A percentile compares a stretch with the other conserved stretches of the same genome.
Evolutionary conservation across 108 stramenopile genomes (phyloP).

Genomic region (Cyclostephanos tholiformis): DNA sequence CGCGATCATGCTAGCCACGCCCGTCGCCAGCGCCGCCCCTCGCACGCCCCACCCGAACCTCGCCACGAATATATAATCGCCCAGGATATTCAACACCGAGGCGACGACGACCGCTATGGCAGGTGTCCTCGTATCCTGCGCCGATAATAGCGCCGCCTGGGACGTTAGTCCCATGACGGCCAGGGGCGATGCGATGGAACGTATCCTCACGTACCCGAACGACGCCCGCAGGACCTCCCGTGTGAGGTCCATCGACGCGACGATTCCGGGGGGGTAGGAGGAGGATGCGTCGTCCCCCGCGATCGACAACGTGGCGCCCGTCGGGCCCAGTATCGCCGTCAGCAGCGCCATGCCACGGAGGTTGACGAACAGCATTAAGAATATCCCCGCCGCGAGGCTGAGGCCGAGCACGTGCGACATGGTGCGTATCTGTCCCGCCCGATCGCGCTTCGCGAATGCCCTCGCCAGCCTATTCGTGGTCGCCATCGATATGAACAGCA

Average conservation of each 20-base stretch:
- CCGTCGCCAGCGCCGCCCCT: constrained; percentile 80
- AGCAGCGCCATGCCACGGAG: constrained; percentile 52
- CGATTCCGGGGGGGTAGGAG: too few species aligned
- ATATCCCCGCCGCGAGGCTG: constrained; percentile 55
- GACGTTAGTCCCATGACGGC: constrained; percentile 73
- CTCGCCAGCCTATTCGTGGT: constrained; percentile 91
- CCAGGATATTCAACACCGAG: constrained; percentile 71
- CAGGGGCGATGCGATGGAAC: constrained; percentile 66
- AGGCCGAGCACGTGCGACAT: constrained; percentile 76
- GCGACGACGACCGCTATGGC: constrained; percentile 73
- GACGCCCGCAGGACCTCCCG: constrained; percentile 56
- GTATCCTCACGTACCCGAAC: constrained; percentile 69
- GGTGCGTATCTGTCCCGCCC: constrained; percentile 34
- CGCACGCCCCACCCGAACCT: constrained; percentile 57
- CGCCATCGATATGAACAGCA: constrained; percentile 88
- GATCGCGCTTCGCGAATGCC: constrained; percentile 65
- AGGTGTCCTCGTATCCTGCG: constrained; percentile 81
- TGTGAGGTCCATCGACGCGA: constrained; percentile 24
- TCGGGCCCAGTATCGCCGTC: constrained; percentile 54
- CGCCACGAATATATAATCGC: constrained; percentile 69
- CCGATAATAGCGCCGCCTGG: constrained; percentile 78
- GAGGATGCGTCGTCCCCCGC: constrained; percentile 27
- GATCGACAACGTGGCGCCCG: constrained; percentile 29
- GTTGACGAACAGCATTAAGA: constrained; percentile 54
- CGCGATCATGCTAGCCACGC: constrained; percentile 54